Evolutionary conservation across 768 basidiomycete genomes (phyloP), one percentile per base, ranked within the genome.

Genomic region (Coprinopsis strossmayeri): DNA sequence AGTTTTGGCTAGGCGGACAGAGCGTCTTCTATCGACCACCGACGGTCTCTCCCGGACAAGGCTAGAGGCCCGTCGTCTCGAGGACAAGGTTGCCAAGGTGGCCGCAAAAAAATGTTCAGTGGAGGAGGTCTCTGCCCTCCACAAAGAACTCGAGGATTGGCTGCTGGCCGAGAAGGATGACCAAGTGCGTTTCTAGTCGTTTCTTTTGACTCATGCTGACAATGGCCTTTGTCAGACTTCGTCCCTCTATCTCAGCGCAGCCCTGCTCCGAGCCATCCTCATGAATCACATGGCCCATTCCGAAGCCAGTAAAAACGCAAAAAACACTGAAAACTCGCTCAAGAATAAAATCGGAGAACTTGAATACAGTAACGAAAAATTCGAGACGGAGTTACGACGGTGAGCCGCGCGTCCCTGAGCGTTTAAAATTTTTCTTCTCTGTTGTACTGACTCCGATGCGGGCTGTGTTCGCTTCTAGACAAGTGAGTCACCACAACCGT

Each of bases 31-130:
- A 56, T 50, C 49, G 28, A 61, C 69, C 52, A 67, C 71, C 34
- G 72, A 74, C 57, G 67, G 69, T 25, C 55, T 63, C 57, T 61
- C 72, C 52, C 66, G 72, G 62, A 49, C 72, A 59, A 62, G 78
- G 58, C 56, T 66, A 50, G 80, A 85, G 52, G 82, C 79, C 49
- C 81, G 81, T 32, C 69, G 77, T 53, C 72, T 91, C 49, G 88
- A 91, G 66, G 79, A 81, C 67, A 87, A 80, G 66, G 86, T 91
- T 49, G 81, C 81, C 49, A 77, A 75, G 58, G 82, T 89, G 57
- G 88, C 88, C 27, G 77, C 79, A 12, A 87, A 87, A 78, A 89
- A 87, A 75, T 88, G 85, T 68, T 87, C 86, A 32, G 87, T 91
- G 52, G 88, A 90, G 64, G 88, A 91, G 69, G 85, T 91, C 45